phyloP scores from a whole-genome alignment of 306 rosid genomes.

The Castanospermum australe region DNA sequence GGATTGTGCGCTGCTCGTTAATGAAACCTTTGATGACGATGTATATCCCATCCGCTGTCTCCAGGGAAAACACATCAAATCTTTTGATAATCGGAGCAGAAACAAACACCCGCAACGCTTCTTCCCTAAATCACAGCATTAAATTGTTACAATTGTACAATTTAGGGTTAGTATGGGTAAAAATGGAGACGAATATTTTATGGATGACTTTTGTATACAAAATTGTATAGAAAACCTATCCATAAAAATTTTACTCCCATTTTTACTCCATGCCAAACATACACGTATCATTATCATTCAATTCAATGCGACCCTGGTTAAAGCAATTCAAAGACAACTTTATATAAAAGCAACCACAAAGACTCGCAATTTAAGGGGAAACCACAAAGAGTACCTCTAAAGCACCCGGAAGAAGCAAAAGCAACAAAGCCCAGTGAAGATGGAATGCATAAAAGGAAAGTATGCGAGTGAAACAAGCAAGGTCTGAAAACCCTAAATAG shows the following conservation, averaged over 20 bases:
- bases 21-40: conserved; percentile 50
- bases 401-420: neutral
- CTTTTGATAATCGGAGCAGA: conserved; percentile 65
- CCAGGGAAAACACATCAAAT: conserved; percentile 50
- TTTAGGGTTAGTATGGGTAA: too few relatives aligned
- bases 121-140: conserved; percentile 38
- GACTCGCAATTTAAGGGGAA: neutral
- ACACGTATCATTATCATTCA: neutral
- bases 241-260: too few relatives aligned
- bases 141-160: neutral
- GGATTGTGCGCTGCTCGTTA: conserved; percentile 47
- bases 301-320: neutral
- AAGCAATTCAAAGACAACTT: neutral
- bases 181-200: too few relatives aligned
- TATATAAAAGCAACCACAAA: neutral
- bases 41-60: conserved; percentile 63
- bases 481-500: conserved; percentile 18
- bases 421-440: neutral
- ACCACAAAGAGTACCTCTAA: too few relatives aligned
- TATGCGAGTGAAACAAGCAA: neutral
- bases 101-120: conserved; percentile 51
- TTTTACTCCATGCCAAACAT: too few relatives aligned
- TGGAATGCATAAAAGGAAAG: neutral
- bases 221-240: too few relatives aligned
- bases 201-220: too few relatives aligned